Evolutionary conservation across 441 rosid genomes (phyloP).

Genomic region (Eruca vesicaria): DNA sequence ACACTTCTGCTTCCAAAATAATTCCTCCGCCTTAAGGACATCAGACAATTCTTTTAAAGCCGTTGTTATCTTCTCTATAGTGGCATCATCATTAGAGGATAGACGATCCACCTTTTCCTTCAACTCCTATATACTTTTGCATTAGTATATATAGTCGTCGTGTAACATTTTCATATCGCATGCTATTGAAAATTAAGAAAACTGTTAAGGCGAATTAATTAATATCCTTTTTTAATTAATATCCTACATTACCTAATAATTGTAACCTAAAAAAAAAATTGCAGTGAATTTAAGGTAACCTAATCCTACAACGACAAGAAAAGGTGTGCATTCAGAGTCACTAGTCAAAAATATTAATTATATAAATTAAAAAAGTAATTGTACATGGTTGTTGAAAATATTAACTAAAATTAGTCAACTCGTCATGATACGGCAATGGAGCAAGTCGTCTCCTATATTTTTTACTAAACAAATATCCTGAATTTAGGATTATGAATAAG

Average conservation of each 20-base stretch:
- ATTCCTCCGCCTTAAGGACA: no score
- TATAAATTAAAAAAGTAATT: constrained; percentile 8
- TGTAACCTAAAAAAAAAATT: constrained; percentile 5
- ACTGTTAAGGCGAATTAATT: no score
- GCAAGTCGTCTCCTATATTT: constrained; percentile 26
- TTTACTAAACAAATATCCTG: background rate
- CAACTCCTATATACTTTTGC: no score
- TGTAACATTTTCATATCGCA: no score
- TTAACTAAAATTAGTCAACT: background rate
- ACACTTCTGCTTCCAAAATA: no score
- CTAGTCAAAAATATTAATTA: constrained; percentile 13
- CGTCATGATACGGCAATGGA: constrained; percentile 22
- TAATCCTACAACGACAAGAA: constrained; percentile 8
- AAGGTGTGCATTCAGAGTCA: background rate
- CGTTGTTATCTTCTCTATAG: no score
- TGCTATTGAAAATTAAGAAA: no score
- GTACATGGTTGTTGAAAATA: constrained; percentile 17
- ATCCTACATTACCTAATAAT: background rate
- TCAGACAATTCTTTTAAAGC: no score
- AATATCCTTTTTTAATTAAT: no score
- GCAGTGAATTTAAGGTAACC: constrained; percentile 22
- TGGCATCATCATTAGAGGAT: no score
- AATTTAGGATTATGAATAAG: constrained; percentile 4
- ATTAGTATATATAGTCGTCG: no score
- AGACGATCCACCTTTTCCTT: no score